Evolutionary conservation across 768 basidiomycete genomes (phyloP), one percentile per base, ranked within the genome.

Genomic region (Brasilioporus rufonigricans): DNA sequence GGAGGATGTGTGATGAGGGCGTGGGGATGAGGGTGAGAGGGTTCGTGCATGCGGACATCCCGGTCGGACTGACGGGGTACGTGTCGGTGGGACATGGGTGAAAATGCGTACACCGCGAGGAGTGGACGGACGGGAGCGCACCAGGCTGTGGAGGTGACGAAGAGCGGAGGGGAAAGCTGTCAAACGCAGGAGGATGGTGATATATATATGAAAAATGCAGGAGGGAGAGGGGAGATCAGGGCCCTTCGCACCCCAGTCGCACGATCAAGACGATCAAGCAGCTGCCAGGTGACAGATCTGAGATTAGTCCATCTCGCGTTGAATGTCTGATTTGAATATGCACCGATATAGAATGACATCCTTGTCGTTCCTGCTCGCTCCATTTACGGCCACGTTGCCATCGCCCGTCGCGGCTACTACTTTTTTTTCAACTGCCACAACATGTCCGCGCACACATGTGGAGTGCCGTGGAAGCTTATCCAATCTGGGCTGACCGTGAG

Each of bases 181-280:
- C 71, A 74, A 66, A 61, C 53, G 62, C 60, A 66, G 65, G 66
- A 69, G 76, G 65, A 73, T 72, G 67, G 73, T 73, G 76, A 77
- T 82, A 81, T 82, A 81, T 83, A 84, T 80, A 81, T 76, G 71
- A 73, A 70, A 66, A 66, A 67, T 45, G 62, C 67, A 65, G 73
- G 63, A 53, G 72, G 65, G 61, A 69, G 73, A 63, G 69, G 65
- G 74, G 73, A 72, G 72, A 76, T 73, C 73, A 76, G 71, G 73
- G 74, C 62, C 63, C 65, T 66, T 65, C 68, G 66, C 67, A 63
- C 68, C 76, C 76, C 76, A 66, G 68, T 81, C 79, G 76, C 81
- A 80, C 79, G 80, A 80, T 82, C 81, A 81, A 80, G 81, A 78
- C 80, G 80, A 81, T 82, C 81, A 80, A 62, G 75, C 67, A 69